phyloP scores from a whole-genome alignment of 2,329 filamentous ascomycete species.

The Pleoardoris graminearum region DNA sequence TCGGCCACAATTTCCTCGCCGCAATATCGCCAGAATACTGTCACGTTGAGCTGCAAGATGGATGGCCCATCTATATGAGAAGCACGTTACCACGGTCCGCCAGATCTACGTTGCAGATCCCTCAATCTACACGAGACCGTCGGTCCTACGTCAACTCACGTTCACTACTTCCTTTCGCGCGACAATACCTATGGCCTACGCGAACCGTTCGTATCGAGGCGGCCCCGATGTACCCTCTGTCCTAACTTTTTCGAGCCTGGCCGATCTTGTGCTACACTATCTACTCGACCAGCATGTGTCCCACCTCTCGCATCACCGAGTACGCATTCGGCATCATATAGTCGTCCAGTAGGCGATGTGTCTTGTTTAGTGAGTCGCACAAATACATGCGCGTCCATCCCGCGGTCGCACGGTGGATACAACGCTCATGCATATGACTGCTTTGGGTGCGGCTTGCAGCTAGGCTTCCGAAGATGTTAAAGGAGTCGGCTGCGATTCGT shows the following conservation, averaged over 20 bases:
- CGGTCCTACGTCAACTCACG: background rate
- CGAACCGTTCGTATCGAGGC: background rate
- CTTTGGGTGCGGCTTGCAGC: conserved; percentile 1
- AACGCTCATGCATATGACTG: conserved; percentile 1
- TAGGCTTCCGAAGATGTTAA: background rate
- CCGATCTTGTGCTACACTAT: background rate
- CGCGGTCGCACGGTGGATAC: background rate
- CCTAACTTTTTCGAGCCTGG: background rate
- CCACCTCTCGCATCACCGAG: background rate
- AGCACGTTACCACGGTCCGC: conserved; percentile 9
- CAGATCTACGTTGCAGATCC: conserved; percentile 1
- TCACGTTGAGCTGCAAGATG: conserved; percentile 10
- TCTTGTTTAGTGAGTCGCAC: background rate
- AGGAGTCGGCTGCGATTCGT: background rate
- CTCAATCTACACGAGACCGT: background rate
- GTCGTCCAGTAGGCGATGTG: background rate
- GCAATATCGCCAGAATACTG: background rate
- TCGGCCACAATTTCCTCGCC: too few relatives aligned
- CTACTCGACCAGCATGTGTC: conserved; percentile 7
- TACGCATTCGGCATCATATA: background rate
- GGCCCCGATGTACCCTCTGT: background rate
- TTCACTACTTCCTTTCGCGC: background rate
- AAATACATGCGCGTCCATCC: conserved; percentile 5
- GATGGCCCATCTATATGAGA: conserved; percentile 8
- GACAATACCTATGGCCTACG: background rate